A percentile compares a stretch with the other conserved stretches of the same genome.
phyloP scores from a whole-genome alignment of 257 asterid species.

The Nicotiana noctiflora region DNA sequence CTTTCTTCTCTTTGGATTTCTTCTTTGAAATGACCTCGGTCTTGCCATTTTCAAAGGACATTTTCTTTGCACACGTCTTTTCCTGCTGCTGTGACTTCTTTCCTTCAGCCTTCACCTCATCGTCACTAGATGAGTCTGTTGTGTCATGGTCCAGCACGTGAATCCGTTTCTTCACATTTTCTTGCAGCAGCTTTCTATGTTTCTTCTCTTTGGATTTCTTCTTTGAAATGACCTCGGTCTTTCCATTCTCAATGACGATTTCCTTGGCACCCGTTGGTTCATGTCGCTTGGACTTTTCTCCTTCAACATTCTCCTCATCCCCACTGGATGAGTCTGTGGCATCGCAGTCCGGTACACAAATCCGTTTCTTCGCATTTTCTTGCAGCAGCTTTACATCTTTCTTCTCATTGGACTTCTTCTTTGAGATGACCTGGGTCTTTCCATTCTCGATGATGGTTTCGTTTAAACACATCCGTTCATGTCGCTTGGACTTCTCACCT shows the following conservation, averaged over 20 bases:
- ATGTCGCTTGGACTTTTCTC: background rate
- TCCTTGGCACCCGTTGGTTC: background rate
- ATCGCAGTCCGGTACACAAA: no score
- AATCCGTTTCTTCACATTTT: background rate
- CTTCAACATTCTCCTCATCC: background rate
- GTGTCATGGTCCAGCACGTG: background rate
- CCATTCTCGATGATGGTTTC: constrained; percentile 2
- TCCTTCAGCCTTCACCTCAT: background rate
- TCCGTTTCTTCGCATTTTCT: background rate
- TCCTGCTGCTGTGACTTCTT: background rate
- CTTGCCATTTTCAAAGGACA: background rate
- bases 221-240: background rate
- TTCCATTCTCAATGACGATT: background rate
- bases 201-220: background rate
- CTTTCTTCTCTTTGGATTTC: background rate
- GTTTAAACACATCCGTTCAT: background rate
- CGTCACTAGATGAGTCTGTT: background rate
- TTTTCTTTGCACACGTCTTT: background rate
- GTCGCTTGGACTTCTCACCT: background rate
- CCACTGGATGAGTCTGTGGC: background rate
- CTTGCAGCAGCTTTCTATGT: background rate
- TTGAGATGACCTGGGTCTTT: background rate
- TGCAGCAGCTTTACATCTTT: background rate
- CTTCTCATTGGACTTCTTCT: background rate
- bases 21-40: background rate